phyloP scores from a whole-genome alignment of 495 filamentous ascomycete species.

The Talaromyces wortmannii region DNA sequence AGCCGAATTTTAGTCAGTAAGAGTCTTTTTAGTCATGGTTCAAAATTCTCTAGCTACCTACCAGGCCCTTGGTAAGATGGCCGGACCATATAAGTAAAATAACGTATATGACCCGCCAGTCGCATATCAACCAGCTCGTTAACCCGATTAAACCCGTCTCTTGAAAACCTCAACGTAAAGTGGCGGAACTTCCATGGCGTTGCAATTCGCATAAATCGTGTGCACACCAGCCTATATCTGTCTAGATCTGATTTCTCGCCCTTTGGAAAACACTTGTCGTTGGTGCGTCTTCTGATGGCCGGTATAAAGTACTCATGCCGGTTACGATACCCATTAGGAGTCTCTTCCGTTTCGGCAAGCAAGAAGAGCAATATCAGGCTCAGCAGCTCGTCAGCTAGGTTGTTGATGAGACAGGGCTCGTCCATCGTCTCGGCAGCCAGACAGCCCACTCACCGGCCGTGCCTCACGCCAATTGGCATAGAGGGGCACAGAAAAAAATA shows the following conservation, averaged over 20 bases:
- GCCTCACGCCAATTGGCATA: slow-evolving; percentile 19
- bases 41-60: slow-evolving; percentile 9
- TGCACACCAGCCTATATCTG: slow-evolving; percentile 53
- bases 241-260: slow-evolving; percentile 33
- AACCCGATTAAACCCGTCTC: slow-evolving; percentile 48
- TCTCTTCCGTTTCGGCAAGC: slow-evolving; percentile 7
- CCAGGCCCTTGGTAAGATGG: slow-evolving; percentile 54
- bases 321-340: not conserved
- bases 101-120: slow-evolving; percentile 54
- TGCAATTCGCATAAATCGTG: slow-evolving; percentile 53
- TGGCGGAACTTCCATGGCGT: slow-evolving; percentile 53
- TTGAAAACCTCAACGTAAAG: slow-evolving; percentile 55
- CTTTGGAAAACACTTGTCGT: not conserved
- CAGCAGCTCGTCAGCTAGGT: slow-evolving; percentile 56
- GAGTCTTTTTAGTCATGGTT: slow-evolving; percentile 11
- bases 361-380: slow-evolving; percentile 43
- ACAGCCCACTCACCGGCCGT: slow-evolving; percentile 33
- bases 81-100: slow-evolving; percentile 68
- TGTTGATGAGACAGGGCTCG: slow-evolving; percentile 32
- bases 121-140: slow-evolving; percentile 43
- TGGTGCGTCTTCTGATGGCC: not conserved
- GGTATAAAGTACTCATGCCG: not conserved
- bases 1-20: slow-evolving; percentile 6
- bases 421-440: slow-evolving; percentile 26
- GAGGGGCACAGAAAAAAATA: slow-evolving; percentile 6